Evolutionary conservation across 768 basidiomycete genomes (phyloP).

Genomic region (Obba rivulosa): DNA sequence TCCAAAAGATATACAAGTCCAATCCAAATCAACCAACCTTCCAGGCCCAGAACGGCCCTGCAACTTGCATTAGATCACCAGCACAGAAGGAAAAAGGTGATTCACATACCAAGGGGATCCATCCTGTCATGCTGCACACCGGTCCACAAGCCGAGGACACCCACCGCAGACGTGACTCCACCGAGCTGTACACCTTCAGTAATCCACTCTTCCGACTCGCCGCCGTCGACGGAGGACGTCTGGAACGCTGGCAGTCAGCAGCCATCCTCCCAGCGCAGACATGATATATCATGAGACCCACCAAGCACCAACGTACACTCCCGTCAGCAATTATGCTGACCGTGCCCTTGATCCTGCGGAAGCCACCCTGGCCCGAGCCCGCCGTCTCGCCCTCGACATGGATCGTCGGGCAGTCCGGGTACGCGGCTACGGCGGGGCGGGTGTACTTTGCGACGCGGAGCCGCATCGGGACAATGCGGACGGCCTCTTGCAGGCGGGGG

Average conservation of each 20-base stretch:
- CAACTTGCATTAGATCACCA: neutral
- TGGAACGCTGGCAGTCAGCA: conserved; percentile 4
- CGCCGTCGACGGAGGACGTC: conserved; percentile 22
- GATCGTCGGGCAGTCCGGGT: conserved; percentile 41
- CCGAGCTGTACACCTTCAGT: conserved; percentile 54
- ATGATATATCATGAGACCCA: conserved; percentile 24
- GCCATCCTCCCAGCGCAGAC: neutral
- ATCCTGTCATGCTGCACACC: conserved; percentile 40
- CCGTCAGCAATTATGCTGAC: conserved; percentile 46
- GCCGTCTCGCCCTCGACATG: conserved; percentile 40
- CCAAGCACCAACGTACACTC: conserved; percentile 47
- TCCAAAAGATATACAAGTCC: too few species aligned
- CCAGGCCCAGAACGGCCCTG: conserved; percentile 42
- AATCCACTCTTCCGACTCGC: conserved; percentile 38
- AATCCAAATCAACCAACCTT: conserved; percentile 28
- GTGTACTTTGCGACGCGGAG: conserved; percentile 27
- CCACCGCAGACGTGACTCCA: conserved; percentile 43
- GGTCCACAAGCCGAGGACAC: conserved; percentile 53
- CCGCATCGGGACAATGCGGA: conserved; percentile 49
- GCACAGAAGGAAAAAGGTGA: neutral
- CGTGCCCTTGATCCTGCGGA: conserved; percentile 34
- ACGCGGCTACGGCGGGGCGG: conserved; percentile 15
- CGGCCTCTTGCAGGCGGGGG: conserved; percentile 36
- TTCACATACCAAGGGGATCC: conserved; percentile 37
- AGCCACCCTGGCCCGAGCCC: conserved; percentile 34